Evolutionary conservation across 768 basidiomycete species (phyloP).

Genomic region (Pleurotus platypus): DNA sequence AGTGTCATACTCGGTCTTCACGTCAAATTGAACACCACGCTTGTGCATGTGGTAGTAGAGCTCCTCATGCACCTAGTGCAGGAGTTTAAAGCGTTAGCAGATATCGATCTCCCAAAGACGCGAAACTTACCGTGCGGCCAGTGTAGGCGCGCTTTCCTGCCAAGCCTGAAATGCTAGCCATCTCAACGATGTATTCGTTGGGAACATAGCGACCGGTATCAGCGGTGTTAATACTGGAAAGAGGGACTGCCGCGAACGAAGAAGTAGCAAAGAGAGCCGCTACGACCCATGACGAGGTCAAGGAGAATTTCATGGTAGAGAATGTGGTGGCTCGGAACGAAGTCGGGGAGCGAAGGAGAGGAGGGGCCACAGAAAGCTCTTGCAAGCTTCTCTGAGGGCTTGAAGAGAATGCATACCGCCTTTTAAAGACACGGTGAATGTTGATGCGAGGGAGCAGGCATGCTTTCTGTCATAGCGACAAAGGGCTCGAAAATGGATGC

Average conservation of each 20-base stretch:
- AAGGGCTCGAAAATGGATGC: not conserved
- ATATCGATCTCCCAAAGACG: not conserved
- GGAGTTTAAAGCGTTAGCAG: not conserved
- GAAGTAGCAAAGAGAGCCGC: conserved; percentile 25
- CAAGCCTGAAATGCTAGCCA: conserved; percentile 36
- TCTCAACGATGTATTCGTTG: conserved; percentile 58
- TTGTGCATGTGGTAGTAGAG: conserved; percentile 44
- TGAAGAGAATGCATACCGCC: not conserved
- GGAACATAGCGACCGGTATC: conserved; percentile 36
- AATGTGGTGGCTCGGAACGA: conserved; percentile 4
- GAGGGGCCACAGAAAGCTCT: conserved; percentile 1
- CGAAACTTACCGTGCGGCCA: conserved; percentile 18
- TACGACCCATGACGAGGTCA: conserved; percentile 11
- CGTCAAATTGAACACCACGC: conserved; percentile 39
- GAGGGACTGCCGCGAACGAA: conserved; percentile 25
- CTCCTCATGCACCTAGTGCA: conserved; percentile 39
- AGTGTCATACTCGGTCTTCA: conserved; percentile 49
- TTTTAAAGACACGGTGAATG: conserved; percentile 8
- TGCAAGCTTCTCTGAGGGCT: conserved; percentile 5
- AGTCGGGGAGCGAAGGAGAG: conserved; percentile 2
- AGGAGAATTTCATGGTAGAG: conserved; percentile 8
- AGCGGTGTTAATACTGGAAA: conserved; percentile 34
- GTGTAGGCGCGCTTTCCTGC: conserved; percentile 28
- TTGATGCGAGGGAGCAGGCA: conserved; percentile 5
- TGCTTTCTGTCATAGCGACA: conserved; percentile 9